Base-by-base conservation (phyloP, 768 basidiomycete species). In the Pulveroboletus sp. region DNA sequence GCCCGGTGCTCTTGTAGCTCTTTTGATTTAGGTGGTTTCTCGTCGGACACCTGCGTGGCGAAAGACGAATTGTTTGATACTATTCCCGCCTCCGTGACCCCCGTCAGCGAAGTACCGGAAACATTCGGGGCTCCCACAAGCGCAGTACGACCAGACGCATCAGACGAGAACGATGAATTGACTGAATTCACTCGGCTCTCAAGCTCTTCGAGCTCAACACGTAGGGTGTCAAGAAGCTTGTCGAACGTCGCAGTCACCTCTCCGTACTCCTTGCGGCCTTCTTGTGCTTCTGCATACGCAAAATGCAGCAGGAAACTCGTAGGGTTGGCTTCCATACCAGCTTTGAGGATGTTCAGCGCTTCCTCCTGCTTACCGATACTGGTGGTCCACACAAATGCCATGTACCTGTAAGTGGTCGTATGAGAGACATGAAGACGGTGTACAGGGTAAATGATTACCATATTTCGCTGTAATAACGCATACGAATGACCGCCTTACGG, bases 401-500 rank as follows among this genome's bases (percentile, higher is more conserved):
- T 89, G 66, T 87, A 93, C 89, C 92, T 95, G 21, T 18, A 28
- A 17, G 54, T 37, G n/a, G 47, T 49, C 30, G 48, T 40, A 14
- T 60, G 31, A 65, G 54, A 40, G 27, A 38, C 14, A 54, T 38
- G 44, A 50, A 28, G 51, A 33, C 1, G n/a, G 33, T 2, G 14
- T 32, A 17, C 26, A 33, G 41, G 39, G 14, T 1, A 31, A 21
- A 21, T 31, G 63, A 76, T 42, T 56, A 92, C 96, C 95, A 97
- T 49, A 97, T 84, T 69, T 99, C 96, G 4, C 89, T 84, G 66
- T 88, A 96, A 70, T 89, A 98, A 38, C 95, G 76, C 90, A 97
- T 90, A 50, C 89, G 81, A 43, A 89, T 84, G 43, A 96, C 73
- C 9, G 93, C 93, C 69, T 95, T 93, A 56, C 86, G 78, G 65